Percentiles rank a stretch among this genome's conserved stretches.
These are phyloP conservation scores for Aspergillus chevalieri DNA, from an alignment of 2,329 filamentous ascomycete species.

Conservation along the genomic window DNA sequence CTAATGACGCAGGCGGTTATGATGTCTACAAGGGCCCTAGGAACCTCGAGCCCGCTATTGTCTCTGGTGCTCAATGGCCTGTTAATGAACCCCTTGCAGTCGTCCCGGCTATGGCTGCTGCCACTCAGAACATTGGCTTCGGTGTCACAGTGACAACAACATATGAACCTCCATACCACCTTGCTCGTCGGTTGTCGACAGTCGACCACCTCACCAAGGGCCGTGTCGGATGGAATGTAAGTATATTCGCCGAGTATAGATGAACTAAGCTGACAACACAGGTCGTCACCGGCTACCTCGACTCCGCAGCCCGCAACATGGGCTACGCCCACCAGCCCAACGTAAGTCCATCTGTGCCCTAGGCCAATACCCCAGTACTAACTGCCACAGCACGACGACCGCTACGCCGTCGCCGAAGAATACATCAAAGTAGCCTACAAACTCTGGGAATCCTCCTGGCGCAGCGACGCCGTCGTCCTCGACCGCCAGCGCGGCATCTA, in stretches of 20 bases:
- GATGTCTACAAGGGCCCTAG: conserved; percentile 62
- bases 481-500: conserved; percentile 57
- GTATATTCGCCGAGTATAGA: conserved; percentile 9
- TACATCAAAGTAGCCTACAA: conserved; percentile 62
- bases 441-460: conserved; percentile 62
- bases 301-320: conserved; percentile 60
- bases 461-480: conserved; percentile 58
- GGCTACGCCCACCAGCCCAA: conserved; percentile 50
- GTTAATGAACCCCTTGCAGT: conserved; percentile 63
- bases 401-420: conserved; percentile 59
- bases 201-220: conserved; percentile 62
- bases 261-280: conserved; percentile 20
- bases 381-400: conserved; percentile 52
- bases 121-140: conserved; percentile 61
- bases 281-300: conserved; percentile 63
- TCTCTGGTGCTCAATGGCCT: conserved; percentile 62
- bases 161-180: conserved; percentile 63
- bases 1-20: conserved; percentile 48
- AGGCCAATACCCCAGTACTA: too few relatives aligned
- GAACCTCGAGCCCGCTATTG: conserved; percentile 55
- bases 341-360: conserved; percentile 10
- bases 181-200: conserved; percentile 59
- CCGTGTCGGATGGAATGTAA: conserved; percentile 53
- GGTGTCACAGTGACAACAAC: conserved; percentile 63
- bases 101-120: conserved; percentile 62